A percentile compares a stretch with the other conserved stretches of the same genome.
Evolutionary conservation across 768 basidiomycete species (phyloP).

Genomic region (Trametes gibbosa): DNA sequence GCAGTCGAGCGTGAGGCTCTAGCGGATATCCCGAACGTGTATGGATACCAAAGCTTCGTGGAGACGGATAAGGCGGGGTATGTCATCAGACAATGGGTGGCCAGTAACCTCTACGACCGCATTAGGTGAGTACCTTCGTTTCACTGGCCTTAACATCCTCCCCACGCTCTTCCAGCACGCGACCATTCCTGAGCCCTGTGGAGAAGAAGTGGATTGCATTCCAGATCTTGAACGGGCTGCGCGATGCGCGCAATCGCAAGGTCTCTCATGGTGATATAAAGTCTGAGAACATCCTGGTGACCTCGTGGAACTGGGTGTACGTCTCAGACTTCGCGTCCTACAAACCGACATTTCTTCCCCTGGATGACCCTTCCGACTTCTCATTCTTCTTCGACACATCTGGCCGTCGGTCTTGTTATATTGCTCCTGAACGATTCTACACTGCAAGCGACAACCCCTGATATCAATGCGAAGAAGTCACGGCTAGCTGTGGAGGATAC

Average conservation of each 20-base stretch:
- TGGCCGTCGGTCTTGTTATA: conserved; percentile 88
- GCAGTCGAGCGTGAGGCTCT: conserved; percentile 85
- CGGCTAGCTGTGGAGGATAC: conserved; percentile 49
- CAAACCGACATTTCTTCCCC: conserved; percentile 93
- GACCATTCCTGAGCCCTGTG: conserved; percentile 85
- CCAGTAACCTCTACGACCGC: conserved; percentile 92
- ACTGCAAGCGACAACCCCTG: conserved; percentile 61
- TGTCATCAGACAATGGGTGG: conserved; percentile 91
- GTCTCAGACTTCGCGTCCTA: conserved; percentile 92
- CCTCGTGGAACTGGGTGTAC: conserved; percentile 94
- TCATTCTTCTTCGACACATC: conserved; percentile 98
- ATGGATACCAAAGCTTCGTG: conserved; percentile 83
- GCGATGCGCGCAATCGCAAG: conserved; percentile 80
- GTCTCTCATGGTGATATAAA: conserved; percentile 98
- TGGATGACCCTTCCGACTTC: conserved; percentile 96
- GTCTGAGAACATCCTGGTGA: conserved; percentile 94
- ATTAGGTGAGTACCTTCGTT: conserved; percentile 69
- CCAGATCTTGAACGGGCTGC: conserved; percentile 82
- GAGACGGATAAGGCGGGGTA: conserved; percentile 98
- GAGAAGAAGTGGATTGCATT: conserved; percentile 99
- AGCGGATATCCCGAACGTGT: conserved; percentile 81
- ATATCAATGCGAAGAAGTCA: conserved; percentile 67
- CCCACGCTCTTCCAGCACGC: conserved; percentile 58
- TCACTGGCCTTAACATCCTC: not conserved
- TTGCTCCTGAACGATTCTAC: conserved; percentile 96